Percentiles rank a stretch among this genome's conserved stretches.
Conservation (phyloP, 2,329 filamentous ascomycete species). For the Thelonectria blattea region DNA sequence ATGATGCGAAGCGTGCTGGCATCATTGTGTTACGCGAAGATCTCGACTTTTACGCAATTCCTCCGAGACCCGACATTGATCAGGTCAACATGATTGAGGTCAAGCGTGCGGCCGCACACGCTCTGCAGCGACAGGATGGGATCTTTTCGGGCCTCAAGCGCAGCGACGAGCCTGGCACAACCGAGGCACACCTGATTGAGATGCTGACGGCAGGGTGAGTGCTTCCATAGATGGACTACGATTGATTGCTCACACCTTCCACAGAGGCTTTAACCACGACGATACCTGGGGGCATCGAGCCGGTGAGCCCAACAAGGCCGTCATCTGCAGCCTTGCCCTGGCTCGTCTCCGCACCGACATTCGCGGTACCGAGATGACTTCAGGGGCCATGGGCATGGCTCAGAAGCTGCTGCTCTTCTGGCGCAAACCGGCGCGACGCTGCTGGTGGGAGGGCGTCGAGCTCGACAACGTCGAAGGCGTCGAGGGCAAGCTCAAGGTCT, state of each 20-base stretch:
- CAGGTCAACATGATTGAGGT: slow-evolving; percentile 94
- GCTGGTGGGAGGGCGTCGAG: slow-evolving; percentile 99
- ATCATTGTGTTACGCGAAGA: slow-evolving; percentile 98
- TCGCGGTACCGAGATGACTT: slow-evolving; percentile 75
- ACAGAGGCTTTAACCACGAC: slow-evolving; percentile 93
- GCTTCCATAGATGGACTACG: neutral
- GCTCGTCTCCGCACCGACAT: slow-evolving; percentile 93
- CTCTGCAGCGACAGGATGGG: slow-evolving; percentile 86
- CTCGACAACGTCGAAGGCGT: slow-evolving; percentile 88
- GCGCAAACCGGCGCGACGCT: slow-evolving; percentile 93
- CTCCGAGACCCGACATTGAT: slow-evolving; percentile 81
- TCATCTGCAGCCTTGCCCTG: slow-evolving; percentile 94
- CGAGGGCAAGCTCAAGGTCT: slow-evolving; percentile 91
- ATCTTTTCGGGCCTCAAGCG: slow-evolving; percentile 96
- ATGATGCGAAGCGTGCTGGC: slow-evolving; percentile 87
- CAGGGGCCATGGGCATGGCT: slow-evolving; percentile 92
- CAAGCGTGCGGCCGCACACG: slow-evolving; percentile 87
- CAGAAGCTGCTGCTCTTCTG: slow-evolving; percentile 98
- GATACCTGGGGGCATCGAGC: slow-evolving; percentile 96
- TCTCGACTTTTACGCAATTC: slow-evolving; percentile 96
- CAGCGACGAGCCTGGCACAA: slow-evolving; percentile 94
- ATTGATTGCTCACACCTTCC: slow-evolving; percentile 2
- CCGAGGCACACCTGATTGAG: slow-evolving; percentile 97
- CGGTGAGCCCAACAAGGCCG: slow-evolving; percentile 97
- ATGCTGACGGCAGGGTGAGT: slow-evolving; percentile 97